A percentile compares a stretch with the other conserved stretches of the same genome.
These are phyloP conservation scores for Calonectria pteridis DNA, from an alignment of 2,329 filamentous ascomycete genomes.

Conservation along the genomic window DNA sequence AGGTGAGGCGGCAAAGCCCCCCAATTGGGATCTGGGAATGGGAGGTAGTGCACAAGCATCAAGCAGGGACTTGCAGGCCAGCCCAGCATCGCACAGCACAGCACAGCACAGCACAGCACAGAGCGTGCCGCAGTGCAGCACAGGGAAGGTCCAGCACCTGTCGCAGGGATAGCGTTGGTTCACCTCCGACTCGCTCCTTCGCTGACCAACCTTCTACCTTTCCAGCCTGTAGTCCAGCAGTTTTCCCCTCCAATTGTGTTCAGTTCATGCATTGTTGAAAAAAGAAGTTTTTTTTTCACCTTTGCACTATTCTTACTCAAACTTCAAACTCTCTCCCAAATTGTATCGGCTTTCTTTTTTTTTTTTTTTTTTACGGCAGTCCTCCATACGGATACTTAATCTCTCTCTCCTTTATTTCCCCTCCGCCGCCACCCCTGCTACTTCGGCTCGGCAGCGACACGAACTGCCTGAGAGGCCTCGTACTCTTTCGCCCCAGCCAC, in stretches of 20 bases:
- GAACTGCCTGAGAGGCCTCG: constrained; percentile 26
- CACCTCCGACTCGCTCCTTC: background rate
- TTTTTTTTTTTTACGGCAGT: background rate
- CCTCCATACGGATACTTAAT: background rate
- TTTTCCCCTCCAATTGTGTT: background rate
- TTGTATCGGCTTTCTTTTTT: background rate
- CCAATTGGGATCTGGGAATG: constrained; percentile 2
- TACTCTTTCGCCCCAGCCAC: constrained; percentile 25
- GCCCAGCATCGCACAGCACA: background rate
- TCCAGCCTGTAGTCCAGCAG: background rate
- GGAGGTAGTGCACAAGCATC: background rate
- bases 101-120: constrained; percentile 7
- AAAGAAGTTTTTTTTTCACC: background rate
- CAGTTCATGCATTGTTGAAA: background rate
- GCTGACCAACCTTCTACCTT: background rate
- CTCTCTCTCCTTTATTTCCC: constrained; percentile 3
- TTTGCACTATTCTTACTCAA: constrained; percentile 1
- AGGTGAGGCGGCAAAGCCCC: constrained; percentile 8
- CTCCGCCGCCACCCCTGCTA: background rate
- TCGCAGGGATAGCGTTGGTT: background rate
- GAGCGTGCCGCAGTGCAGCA: background rate
- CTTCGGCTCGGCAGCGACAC: constrained; percentile 19
- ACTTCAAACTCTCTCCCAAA: background rate
- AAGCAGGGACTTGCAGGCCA: background rate
- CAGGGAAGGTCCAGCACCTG: background rate